A percentile compares a stretch with the other conserved stretches of the same genome.
phyloP scores from a whole-genome alignment of 208 protist species.

The Naegleria gruberi region DNA sequence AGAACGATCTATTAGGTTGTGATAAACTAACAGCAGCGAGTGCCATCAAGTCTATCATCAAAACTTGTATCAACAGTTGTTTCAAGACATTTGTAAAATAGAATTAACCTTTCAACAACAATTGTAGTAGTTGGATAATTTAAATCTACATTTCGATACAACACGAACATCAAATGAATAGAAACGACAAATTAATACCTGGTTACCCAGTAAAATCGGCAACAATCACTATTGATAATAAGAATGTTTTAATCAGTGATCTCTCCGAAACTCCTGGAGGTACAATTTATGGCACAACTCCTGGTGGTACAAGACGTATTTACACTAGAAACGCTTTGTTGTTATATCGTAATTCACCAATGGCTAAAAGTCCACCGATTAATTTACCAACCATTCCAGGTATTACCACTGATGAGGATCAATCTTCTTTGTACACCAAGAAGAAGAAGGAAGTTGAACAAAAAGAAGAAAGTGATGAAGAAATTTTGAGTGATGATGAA shows the following conservation, averaged over 20 bases:
- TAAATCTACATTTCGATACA: too few species aligned
- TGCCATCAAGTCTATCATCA: too few species aligned
- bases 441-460: not conserved
- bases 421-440: not conserved
- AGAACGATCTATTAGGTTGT: too few species aligned
- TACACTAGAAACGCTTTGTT: not conserved
- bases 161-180: too few species aligned
- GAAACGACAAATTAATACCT: not conserved
- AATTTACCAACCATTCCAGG: conserved; percentile 15
- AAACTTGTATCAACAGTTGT: too few species aligned
- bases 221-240: not conserved
- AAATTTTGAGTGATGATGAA: not conserved
- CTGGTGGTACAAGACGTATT: not conserved
- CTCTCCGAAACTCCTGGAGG: not conserved
- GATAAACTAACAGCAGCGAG: too few species aligned
- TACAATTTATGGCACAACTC: conserved; percentile 9
- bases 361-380: not conserved
- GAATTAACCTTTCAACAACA: too few species aligned
- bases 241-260: not conserved
- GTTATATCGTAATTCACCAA: not conserved
- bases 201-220: not conserved
- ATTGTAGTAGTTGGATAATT: too few species aligned
- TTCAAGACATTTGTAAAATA: too few species aligned
- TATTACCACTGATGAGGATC: not conserved
- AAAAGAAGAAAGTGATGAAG: not conserved